phyloP scores from a whole-genome alignment of 176 grass and related monocot species.

The Olyra latifolia region DNA sequence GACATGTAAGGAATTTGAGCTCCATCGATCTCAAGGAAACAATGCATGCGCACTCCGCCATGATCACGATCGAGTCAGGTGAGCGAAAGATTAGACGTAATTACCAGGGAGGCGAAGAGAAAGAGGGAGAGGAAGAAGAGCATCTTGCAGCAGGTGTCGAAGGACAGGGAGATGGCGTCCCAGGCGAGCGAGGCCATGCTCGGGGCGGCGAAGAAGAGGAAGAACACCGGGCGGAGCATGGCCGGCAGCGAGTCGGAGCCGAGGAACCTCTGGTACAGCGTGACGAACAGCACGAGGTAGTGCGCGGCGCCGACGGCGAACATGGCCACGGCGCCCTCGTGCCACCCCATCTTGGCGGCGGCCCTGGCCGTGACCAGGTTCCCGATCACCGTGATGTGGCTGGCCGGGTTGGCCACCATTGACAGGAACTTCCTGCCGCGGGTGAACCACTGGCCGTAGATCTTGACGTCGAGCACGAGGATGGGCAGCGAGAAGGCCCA shows the following conservation, averaged over 20 bases:
- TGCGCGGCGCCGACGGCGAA: slow-evolving; percentile 78
- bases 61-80: background rate
- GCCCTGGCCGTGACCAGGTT: slow-evolving; percentile 75
- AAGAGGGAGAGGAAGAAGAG: slow-evolving; percentile 92
- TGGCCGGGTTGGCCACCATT: slow-evolving; percentile 89
- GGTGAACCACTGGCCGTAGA: slow-evolving; percentile 97
- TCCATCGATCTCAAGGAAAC: background rate
- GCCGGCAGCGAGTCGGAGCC: slow-evolving; percentile 76
- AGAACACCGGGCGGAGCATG: slow-evolving; percentile 82
- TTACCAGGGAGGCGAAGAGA: slow-evolving; percentile 86
- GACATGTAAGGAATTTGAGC: background rate
- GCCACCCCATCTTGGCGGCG: slow-evolving; percentile 72
- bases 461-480: slow-evolving; percentile 76
- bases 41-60: background rate
- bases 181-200: slow-evolving; percentile 87
- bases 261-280: slow-evolving; percentile 79
- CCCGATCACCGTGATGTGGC: slow-evolving; percentile 87
- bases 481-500: slow-evolving; percentile 74
- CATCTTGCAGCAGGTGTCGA: slow-evolving; percentile 89
- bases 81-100: background rate
- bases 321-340: slow-evolving; percentile 77
- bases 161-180: slow-evolving; percentile 54
- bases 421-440: slow-evolving; percentile 72
- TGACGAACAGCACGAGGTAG: slow-evolving; percentile 93
- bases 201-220: slow-evolving; percentile 86